Base-by-base conservation (phyloP, 257 asterid species). In the Orobanche coerulescens region DNA sequence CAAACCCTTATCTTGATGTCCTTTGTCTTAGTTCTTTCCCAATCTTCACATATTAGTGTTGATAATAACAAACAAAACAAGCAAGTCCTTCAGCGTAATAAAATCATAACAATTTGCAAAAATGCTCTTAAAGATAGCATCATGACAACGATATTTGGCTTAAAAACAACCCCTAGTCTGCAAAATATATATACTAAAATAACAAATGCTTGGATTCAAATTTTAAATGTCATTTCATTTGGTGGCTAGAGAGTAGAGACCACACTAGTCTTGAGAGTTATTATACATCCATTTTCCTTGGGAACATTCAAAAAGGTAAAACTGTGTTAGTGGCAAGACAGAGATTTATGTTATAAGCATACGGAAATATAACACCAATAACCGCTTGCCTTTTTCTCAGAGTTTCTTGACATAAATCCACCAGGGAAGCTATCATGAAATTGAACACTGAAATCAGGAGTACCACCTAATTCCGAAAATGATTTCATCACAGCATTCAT, bases 311-410 rank as follows among this genome's bases (percentile, higher is more conserved):
- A 42, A 23, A 54, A 49, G 44, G 51, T 44, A 26, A 51, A 33
- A 20, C 31, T n/a, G 16, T 46, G 16, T 42, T 0, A 58, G 31
- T 31, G 31, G 46, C 18, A 48, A 33, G 42, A 61, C 6, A 20
- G 28, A 36, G 25, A 53, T 16, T 15, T 47, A 53, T 28, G 48
- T n/a, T 54, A 60, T 24, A 13, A 37, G 43, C 49, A 56, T 69
- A 70, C 10, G 44, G 42, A 63, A 62, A 39, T 30, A 12, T 23
- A 46, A 37, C 30, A 44, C 8, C 53, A 31, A 36, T 24, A 61
- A 51, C 53, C 19, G 48, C 34, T 36, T 81, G 88, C 98, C 95
- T 82, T 76, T 69, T 77, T 80, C 64, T 71, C 81, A 24, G 81
- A 59, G 63, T 70, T 72, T 44, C 72, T 58, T 47, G 83, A 69